phyloP scores from a whole-genome alignment of 2,329 filamentous ascomycete genomes.

The Penicillium sclerotigenum region DNA sequence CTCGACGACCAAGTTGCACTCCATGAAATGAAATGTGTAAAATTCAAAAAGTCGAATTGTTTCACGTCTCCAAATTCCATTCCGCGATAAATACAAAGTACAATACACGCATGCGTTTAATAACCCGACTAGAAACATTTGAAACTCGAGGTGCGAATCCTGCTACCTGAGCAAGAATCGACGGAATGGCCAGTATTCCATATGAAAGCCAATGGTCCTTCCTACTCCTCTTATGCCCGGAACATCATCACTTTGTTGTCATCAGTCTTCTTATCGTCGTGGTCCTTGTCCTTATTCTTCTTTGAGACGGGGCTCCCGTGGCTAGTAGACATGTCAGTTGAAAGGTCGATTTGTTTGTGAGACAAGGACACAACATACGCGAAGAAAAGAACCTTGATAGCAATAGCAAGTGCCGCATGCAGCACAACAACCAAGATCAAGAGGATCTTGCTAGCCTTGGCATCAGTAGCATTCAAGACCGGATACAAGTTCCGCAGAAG shows the following conservation, averaged over 20 bases:
- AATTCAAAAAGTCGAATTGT: slow-evolving; percentile 27
- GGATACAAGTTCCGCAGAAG: slow-evolving; percentile 84
- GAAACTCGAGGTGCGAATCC: slow-evolving; percentile 1
- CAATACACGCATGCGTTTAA: slow-evolving; percentile 16
- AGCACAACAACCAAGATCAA: slow-evolving; percentile 78
- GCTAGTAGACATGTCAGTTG: slow-evolving; percentile 39
- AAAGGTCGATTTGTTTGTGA: slow-evolving; percentile 9
- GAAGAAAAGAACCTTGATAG: slow-evolving; percentile 97
- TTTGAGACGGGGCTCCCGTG: slow-evolving; percentile 62
- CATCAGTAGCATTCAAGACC: slow-evolving; percentile 86
- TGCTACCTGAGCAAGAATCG: slow-evolving; percentile 24
- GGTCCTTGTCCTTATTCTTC: slow-evolving; percentile 37
- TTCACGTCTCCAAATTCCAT: slow-evolving; percentile 1
- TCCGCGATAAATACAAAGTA: slow-evolving; percentile 11
- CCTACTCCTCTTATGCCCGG: slow-evolving; percentile 13
- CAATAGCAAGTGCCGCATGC: slow-evolving; percentile 84
- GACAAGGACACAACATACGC: slow-evolving; percentile 50
- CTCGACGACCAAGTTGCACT: slow-evolving; percentile 36
- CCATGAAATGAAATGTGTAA: slow-evolving; percentile 37
- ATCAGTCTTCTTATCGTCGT: slow-evolving; percentile 30
- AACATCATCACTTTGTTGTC: slow-evolving; percentile 33
- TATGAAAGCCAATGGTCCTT: background rate
- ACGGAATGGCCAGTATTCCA: slow-evolving; percentile 6
- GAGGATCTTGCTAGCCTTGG: slow-evolving; percentile 83
- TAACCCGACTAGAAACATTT: slow-evolving; percentile 7